Conservation (phyloP, 2,329 filamentous ascomycete genomes). For the Colletotrichum sp. region DNA sequence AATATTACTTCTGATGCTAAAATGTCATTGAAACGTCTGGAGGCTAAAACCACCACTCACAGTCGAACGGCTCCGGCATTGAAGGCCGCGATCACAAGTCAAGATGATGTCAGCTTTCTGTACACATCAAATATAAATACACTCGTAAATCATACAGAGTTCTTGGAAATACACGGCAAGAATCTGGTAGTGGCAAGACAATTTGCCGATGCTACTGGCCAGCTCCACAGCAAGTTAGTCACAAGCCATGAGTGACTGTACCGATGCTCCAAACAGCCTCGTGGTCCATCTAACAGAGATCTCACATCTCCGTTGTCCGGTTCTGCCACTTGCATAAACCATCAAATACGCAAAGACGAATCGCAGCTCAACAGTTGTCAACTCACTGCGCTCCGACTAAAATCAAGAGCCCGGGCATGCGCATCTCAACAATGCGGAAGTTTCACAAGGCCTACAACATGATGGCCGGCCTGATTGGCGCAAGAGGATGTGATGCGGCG, state of each 20-base stretch:
- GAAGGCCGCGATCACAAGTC: background rate
- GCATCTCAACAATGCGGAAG: background rate
- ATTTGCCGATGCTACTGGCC: too few relatives aligned
- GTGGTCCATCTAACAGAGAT: accelerated
- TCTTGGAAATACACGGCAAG: background rate
- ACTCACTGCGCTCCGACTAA: background rate
- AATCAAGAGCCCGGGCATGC: background rate
- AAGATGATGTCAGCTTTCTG: background rate
- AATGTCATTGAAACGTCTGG: background rate
- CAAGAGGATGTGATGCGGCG: background rate
- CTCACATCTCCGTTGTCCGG: background rate
- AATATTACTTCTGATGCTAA: background rate
- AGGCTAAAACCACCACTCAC: background rate
- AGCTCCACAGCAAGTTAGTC: background rate
- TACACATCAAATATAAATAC: background rate
- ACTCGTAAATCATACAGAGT: background rate
- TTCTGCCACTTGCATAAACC: background rate
- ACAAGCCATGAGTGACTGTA: background rate
- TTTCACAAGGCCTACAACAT: background rate
- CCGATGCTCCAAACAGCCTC: background rate
- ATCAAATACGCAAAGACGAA: background rate
- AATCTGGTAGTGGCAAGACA: too few relatives aligned
- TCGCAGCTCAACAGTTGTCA: background rate
- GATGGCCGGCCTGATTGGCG: background rate
- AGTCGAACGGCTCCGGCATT: background rate